Base-by-base conservation (phyloP, 495 filamentous ascomycete species). In the Polyplosphaeria fusca region DNA sequence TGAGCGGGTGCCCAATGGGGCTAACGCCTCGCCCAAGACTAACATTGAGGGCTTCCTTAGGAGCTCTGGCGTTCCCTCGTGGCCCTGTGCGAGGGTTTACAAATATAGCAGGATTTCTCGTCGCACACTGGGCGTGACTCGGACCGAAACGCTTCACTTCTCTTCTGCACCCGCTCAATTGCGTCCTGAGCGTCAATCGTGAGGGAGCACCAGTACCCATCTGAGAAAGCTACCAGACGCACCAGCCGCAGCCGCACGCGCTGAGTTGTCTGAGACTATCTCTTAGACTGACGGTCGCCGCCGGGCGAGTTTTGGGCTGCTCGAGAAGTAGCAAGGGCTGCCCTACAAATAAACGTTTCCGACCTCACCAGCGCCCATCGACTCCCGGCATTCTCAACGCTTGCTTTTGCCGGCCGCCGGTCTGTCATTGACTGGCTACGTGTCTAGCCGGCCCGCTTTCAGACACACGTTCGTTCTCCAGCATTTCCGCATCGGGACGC, bases 101-200 rank as follows among this genome's bases (percentile, higher is more conserved):
- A 55, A 64, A 64, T 64, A 55, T 54, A 56, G 46, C 50, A 47
- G 24, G 27, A 50, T 43, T n/a, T n/a, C n/a, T 46, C 44, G 61
- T 64, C 55, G 61, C 61, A 64, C 61, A 47, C 51, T 27, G 52
- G 55, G 59, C 61, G 59, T 55, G 55, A 64, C 55, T 64, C 51
- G 55, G 41, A 52, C 43, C 52, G 49, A 58, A n/a, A 52, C 53
- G 47, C 54, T 63, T 58, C 54, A 54, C 50, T 53, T 50, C 26
- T 19, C 19, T 47, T 25, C 46, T 43, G 49, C 57, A 60, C 57
- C 41, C 50, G 49, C 44, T 54, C 41, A 38, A 18, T 35, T 47
- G 42, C 55, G 55, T 59, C 49, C 55, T 59, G 44, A 55, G 61
- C 61, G 44, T 50, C 40, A 19, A 30, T 14, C 47, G 37, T 35